Evolutionary conservation across 1,284 basidiomycete species (phyloP).

Genomic region (Tetrapyrgos nigripes): DNA sequence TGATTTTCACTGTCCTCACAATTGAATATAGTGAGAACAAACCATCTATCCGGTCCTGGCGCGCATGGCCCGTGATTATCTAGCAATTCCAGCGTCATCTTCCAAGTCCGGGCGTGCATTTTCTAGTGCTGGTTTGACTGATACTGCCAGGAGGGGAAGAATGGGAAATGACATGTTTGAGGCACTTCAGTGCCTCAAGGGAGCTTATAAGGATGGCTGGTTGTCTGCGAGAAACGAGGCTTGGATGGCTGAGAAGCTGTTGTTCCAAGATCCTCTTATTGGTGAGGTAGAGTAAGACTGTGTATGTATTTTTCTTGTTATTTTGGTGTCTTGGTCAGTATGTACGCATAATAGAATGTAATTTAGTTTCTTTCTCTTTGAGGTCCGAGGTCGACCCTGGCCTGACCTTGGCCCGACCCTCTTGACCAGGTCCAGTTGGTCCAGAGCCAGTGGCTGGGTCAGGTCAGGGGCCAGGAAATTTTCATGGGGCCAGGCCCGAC

Average conservation of each 20-base stretch:
- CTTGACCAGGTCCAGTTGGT: background rate
- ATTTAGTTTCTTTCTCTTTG: no score
- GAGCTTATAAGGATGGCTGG: background rate
- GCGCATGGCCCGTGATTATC: slow-evolving; percentile 29
- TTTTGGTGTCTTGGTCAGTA: background rate
- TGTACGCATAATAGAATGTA: no score
- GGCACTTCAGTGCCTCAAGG: slow-evolving; percentile 22
- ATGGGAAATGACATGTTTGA: slow-evolving; percentile 22
- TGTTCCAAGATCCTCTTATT: background rate
- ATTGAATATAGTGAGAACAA: background rate
- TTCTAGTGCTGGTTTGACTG: slow-evolving; percentile 24
- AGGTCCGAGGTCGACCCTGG: background rate
- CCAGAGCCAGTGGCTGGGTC: slow-evolving; percentile 1
- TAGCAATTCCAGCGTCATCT: slow-evolving; percentile 30
- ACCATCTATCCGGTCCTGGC: slow-evolving; percentile 20
- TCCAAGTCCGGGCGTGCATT: slow-evolving; percentile 27
- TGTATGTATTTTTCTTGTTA: background rate
- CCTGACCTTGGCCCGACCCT: background rate
- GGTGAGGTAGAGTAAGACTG: background rate
- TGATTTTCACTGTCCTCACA: background rate
- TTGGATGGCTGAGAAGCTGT: background rate
- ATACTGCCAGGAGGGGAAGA: slow-evolving; percentile 21
- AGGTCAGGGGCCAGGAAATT: background rate
- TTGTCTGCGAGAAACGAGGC: slow-evolving; percentile 3
- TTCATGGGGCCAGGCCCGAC: background rate